Conservation (phyloP, 306 rosid genomes). For the Vigna trinervia region DNA sequence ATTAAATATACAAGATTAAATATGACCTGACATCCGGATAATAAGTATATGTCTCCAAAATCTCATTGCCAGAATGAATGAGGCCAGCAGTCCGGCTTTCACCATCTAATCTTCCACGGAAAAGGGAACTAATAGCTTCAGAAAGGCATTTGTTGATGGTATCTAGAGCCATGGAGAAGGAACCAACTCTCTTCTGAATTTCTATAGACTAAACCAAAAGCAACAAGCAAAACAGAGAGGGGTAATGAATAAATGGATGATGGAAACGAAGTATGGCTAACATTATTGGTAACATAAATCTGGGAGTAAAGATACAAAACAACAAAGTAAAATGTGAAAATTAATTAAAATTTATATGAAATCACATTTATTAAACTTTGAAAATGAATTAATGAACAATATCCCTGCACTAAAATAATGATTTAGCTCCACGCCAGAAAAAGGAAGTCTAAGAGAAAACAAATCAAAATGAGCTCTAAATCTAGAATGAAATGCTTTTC, state of each 20-base stretch:
- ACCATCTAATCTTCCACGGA: constrained; percentile 95
- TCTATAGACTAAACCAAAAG: constrained; percentile 76
- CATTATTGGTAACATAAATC: constrained; percentile 7
- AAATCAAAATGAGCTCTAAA: constrained; percentile 26
- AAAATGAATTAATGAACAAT: constrained; percentile 4
- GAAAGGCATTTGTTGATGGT: constrained; percentile 95
- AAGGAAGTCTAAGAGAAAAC: constrained; percentile 5
- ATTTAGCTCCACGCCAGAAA: constrained; percentile 31
- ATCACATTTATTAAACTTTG: constrained; percentile 1
- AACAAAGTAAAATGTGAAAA: constrained; percentile 11
- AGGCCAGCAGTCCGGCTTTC: constrained; percentile 91
- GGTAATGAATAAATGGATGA: not conserved
- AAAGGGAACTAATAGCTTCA: constrained; percentile 87
- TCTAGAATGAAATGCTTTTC: constrained; percentile 8
- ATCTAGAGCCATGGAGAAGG: constrained; percentile 92
- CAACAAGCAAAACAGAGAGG: constrained; percentile 3
- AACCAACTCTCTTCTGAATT: constrained; percentile 92
- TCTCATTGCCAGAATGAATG: constrained; percentile 92
- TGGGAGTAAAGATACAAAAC: constrained; percentile 12
- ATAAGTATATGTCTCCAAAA: constrained; percentile 79
- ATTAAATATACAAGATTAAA: constrained; percentile 9
- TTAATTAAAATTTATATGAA: constrained; percentile 3
- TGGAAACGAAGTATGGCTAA: not conserved
- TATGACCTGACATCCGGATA: constrained; percentile 78
- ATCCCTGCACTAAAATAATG: constrained; percentile 17